These are phyloP conservation scores for Oryza nivara DNA, from an alignment of 176 grass and related monocot species.

Conservation along the genomic window DNA sequence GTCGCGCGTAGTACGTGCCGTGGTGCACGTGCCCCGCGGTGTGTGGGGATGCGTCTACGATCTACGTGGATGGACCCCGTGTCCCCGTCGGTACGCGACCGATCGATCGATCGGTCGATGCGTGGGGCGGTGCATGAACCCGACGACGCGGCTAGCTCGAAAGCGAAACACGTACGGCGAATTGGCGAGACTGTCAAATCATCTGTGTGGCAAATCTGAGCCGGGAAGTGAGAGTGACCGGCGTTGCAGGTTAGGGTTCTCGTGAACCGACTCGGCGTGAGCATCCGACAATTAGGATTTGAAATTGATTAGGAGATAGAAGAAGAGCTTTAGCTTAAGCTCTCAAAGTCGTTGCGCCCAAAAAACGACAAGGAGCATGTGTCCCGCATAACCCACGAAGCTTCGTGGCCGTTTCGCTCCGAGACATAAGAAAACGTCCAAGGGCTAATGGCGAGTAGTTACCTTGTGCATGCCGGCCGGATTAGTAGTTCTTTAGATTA, in stretches of 20 bases:
- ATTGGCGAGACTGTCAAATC: neutral
- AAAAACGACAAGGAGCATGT: conserved; percentile 52
- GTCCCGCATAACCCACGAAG: conserved; percentile 45
- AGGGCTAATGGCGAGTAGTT: neutral
- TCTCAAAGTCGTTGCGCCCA: conserved; percentile 19
- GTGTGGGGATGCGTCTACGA: neutral
- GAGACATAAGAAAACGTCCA: neutral
- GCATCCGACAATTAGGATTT: neutral
- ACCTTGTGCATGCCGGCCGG: neutral
- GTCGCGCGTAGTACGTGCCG: conserved; percentile 19
- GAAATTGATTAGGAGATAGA: neutral
- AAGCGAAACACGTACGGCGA: neutral
- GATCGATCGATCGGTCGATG: neutral
- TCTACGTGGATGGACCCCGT: neutral
- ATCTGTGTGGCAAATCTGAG: conserved; percentile 8
- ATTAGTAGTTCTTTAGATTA: neutral
- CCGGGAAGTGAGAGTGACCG: neutral
- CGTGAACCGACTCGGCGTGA: conserved; percentile 11
- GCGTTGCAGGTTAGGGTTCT: neutral
- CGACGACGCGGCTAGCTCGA: neutral
- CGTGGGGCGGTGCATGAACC: neutral
- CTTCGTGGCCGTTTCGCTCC: conserved; percentile 41
- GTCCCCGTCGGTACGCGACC: neutral
- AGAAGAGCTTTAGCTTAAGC: neutral
- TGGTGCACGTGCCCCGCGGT: conserved; percentile 43